phyloP scores from a whole-genome alignment of 306 rosid genomes.

The Fragaria vesca region DNA sequence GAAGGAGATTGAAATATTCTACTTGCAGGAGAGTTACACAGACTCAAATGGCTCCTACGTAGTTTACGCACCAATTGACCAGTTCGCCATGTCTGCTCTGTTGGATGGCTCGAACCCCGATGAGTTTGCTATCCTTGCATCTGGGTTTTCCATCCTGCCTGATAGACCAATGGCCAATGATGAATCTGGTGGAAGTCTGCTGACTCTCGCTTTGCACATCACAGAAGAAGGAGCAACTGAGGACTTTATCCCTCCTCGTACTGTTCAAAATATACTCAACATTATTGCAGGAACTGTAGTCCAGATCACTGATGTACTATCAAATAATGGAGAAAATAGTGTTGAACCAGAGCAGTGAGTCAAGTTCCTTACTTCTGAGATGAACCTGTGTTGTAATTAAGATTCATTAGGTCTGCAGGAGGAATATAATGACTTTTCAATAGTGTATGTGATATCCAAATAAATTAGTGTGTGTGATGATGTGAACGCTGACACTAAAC shows the following conservation, averaged over 20 bases:
- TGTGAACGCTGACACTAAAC: neutral
- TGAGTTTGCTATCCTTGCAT: constrained; percentile 37
- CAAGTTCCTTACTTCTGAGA: neutral
- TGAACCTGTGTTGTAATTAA: neutral
- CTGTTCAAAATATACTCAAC: constrained; percentile 21
- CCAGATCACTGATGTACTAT: constrained; percentile 29
- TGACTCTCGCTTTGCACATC: constrained; percentile 41
- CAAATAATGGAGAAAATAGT: neutral
- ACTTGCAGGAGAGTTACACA: constrained; percentile 54
- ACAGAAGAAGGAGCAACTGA: constrained; percentile 15
- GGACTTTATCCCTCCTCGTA: constrained; percentile 20
- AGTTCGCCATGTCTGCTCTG: constrained; percentile 18
- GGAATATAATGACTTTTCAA: neutral
- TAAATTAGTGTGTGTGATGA: neutral
- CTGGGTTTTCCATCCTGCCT: constrained; percentile 60
- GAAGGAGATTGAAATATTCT: constrained; percentile 25
- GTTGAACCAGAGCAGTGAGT: neutral
- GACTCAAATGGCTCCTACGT: constrained; percentile 45
- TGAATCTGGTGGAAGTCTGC: constrained; percentile 35
- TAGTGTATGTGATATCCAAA: neutral
- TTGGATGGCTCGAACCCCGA: constrained; percentile 44
- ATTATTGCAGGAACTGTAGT: constrained; percentile 28
- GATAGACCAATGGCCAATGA: constrained; percentile 10
- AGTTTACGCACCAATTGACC: constrained; percentile 51
- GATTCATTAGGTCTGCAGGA: neutral